Base-by-base conservation (phyloP, 139 green algal species). In the Monoraphidium neglectum region DNA sequence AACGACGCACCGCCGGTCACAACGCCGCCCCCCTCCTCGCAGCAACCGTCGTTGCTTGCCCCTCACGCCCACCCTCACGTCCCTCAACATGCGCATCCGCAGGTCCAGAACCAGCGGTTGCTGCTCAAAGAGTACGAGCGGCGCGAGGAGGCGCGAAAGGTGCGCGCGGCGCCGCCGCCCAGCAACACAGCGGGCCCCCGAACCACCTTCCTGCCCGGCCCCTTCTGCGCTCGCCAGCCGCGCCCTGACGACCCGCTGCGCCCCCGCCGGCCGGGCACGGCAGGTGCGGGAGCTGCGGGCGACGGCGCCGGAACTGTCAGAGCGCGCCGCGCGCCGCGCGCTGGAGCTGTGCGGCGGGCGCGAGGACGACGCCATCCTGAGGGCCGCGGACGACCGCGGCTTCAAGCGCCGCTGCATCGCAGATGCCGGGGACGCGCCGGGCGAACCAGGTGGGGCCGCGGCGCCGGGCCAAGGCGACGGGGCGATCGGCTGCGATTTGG, bases 91-190 rank as follows among this genome's bases (percentile, higher is more conserved):
- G n/a, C n/a, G n/a, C 43, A 21, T 51, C 43, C 5, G 59, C 80
- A 95, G 88, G 82, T 94, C 2, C 81, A 86, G 0, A 73, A 89
- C 15, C 90, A 96, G 77, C 83, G 90, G 24, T 83, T 85, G 53
- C 90, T 96, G 83, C 86, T 91, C 30, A 68, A 89, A 57, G 83
- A 89, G 75, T 96, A 92, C 56, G 88, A 96, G 61, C 84, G 81
- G 62, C 65, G 83, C 1, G 92, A 96, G 69, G 63, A 59, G 40
- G 40, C 40, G 43, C 77, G 92, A 47, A 94, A 96, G 86, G 86
- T 87, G 26, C 12, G 72, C 8, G 12, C 15, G 10, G 57, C 57
- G n/a, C 10, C 12, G 5, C 59, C 6, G 16, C n/a, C n/a, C n/a
- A n/a, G n/a, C n/a, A n/a, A n/a, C n/a, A n/a, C n/a, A n/a, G n/a